Evolutionary conservation across 2,329 filamentous ascomycete genomes (phyloP).

Genomic region (Aspergillus aculeatinus): DNA sequence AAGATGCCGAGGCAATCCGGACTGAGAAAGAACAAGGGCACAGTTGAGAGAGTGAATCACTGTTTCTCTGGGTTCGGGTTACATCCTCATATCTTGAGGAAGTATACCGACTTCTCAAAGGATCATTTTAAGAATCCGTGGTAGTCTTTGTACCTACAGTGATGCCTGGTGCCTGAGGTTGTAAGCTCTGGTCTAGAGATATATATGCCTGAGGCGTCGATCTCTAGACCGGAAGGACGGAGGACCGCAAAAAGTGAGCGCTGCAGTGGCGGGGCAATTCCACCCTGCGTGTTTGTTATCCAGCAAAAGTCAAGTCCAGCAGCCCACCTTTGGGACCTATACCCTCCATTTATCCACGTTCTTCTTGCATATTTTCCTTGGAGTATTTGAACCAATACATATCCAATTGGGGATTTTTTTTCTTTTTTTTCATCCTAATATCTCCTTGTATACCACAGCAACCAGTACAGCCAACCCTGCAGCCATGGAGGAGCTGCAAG

Average conservation of each 20-base stretch:
- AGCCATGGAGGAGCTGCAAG: conserved; percentile 71
- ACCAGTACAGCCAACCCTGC: background rate
- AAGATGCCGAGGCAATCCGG: conserved; percentile 29
- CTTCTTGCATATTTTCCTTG: background rate
- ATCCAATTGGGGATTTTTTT: background rate
- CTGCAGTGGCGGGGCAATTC: background rate
- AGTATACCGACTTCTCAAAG: background rate
- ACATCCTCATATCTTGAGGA: too few species aligned
- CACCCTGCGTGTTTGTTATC: background rate
- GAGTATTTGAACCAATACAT: background rate
- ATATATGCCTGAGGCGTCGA: background rate
- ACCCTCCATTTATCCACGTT: background rate
- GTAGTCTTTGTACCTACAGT: background rate
- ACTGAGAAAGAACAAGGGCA: background rate
- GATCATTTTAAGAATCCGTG: background rate
- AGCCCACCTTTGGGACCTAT: background rate
- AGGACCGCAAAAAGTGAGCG: background rate
- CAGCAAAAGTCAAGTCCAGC: background rate
- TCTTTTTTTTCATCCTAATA: conserved; percentile 1
- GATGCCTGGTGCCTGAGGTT: background rate
- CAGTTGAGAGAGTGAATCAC: background rate
- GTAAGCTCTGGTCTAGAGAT: background rate
- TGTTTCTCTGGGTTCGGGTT: too few species aligned
- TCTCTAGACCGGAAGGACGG: background rate
- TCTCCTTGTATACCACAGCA: background rate